Evolutionary conservation across 306 rosid genomes (phyloP).

Genomic region (Coriaria nepalensis): DNA sequence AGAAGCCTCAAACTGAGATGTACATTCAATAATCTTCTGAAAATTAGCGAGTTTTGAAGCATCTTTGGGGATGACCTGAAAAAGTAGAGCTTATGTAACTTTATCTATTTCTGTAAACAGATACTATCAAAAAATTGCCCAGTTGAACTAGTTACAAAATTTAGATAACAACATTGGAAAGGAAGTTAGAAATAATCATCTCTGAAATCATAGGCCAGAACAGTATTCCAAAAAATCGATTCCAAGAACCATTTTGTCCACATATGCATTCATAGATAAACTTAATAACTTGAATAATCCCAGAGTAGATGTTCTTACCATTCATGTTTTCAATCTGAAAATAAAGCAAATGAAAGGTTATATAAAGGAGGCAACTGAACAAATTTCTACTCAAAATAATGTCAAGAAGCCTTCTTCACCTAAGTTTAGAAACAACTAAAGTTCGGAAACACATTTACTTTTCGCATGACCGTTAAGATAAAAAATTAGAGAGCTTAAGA

Average conservation of each 20-base stretch:
- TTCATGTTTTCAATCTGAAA: conserved; percentile 48
- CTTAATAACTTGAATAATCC: conserved; percentile 43
- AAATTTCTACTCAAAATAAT: not conserved
- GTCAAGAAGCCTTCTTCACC: not conserved
- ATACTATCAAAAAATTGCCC: not conserved
- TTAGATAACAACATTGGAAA: conserved; percentile 55
- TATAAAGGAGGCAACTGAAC: too few species aligned
- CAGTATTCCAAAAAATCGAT: conserved; percentile 65
- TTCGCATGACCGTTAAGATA: not conserved
- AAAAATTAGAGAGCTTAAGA: conserved; percentile 1
- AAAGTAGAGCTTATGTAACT: conserved; percentile 19
- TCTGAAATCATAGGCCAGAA: conserved; percentile 92
- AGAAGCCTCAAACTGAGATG: conserved; percentile 56
- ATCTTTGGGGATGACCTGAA: conserved; percentile 92
- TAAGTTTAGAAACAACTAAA: not conserved
- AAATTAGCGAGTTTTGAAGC: conserved; percentile 88
- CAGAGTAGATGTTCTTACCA: conserved; percentile 55
- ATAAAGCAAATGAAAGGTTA: not conserved
- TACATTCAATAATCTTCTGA: conserved; percentile 55
- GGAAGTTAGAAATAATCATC: conserved; percentile 67
- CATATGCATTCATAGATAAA: conserved; percentile 50
- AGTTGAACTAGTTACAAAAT: not conserved
- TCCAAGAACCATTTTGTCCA: conserved; percentile 59
- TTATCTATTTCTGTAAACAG: not conserved
- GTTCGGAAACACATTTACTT: too few species aligned